Base-by-base conservation (phyloP, 768 basidiomycete genomes). In the Tylopilus balloui region DNA sequence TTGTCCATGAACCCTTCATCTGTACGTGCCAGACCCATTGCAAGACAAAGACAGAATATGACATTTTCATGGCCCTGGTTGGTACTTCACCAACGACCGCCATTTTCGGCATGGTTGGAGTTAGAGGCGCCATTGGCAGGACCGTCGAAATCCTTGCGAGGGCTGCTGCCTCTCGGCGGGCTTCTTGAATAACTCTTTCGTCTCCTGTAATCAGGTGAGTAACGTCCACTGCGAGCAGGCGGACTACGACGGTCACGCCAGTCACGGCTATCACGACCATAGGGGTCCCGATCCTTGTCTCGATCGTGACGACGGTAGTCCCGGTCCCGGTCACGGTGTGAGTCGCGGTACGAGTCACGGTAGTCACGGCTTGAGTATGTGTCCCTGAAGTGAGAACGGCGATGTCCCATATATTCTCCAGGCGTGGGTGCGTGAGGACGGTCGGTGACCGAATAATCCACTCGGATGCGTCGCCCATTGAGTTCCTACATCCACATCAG, bases 371-470 rank as follows among this genome's bases (percentile, higher is more conserved):
- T 57, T 1, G 65, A 67, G 48, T 74, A 71, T 7, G 69, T 63
- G 54, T 77, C 80, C 51, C 79, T 75, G 60, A 13, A 9, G 17
- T 70, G 62, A 49, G 68, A 64, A 46, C 88, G 86, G 42, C 88
- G 81, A 57, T 90, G 87, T 12, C 95, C 92, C 90, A 95, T 95
- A 69, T 97, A 99, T 72, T 96, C 91, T 52, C 95, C 95, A 4
- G 95, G 95, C 10, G 95, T 99, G 9, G 96, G 92, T 13, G 88
- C 85, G 69, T 99, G 95, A 21, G 95, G 91, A 39, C 90, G 82
- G 53, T 88, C 84, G 10, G 95, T 99, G 42, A 95, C 88, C 0
- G 92, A 96, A 65, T 88, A 99, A 65, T 98, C 95, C 29, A 99
- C 96, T 48, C 95, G 90, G 59, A 99, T 94, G 47, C 88, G 83